phyloP scores from a whole-genome alignment of 1,284 basidiomycete species.

The Dichomitus squalens region DNA sequence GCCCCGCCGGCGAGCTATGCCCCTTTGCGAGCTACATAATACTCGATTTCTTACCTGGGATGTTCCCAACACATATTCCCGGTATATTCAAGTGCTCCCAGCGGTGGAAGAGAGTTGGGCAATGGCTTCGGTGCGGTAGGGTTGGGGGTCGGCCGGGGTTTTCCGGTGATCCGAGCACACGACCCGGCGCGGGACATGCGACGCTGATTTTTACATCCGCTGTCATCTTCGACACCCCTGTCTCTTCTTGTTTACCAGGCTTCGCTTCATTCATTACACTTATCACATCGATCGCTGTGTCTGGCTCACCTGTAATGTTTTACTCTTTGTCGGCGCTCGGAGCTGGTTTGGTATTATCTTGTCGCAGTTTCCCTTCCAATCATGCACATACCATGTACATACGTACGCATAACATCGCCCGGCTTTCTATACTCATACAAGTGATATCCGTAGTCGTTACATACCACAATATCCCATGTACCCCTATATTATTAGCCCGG shows the following conservation, averaged over 20 bases:
- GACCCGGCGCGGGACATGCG: too few species aligned
- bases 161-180: too few species aligned
- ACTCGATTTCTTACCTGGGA: too few species aligned
- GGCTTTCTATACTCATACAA: slow-evolving; percentile 27
- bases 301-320: slow-evolving; percentile 17
- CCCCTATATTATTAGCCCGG: slow-evolving; percentile 25
- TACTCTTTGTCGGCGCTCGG: slow-evolving; percentile 3
- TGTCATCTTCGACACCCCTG: slow-evolving; percentile 3
- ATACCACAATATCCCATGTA: slow-evolving; percentile 26
- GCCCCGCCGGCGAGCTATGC: too few species aligned
- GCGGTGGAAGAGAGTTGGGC: too few species aligned
- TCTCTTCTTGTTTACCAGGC: not conserved
- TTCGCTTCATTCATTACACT: slow-evolving; percentile 3
- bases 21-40: too few species aligned
- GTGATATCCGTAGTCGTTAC: slow-evolving; percentile 30
- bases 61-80: too few species aligned
- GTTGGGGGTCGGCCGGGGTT: too few species aligned
- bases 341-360: slow-evolving; percentile 10
- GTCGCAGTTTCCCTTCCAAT: slow-evolving; percentile 21
- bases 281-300: slow-evolving; percentile 16
- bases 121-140: too few species aligned
- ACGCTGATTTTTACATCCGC: too few species aligned
- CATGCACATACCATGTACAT: slow-evolving; percentile 22
- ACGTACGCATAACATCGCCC: slow-evolving; percentile 10
- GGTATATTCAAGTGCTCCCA: too few species aligned